Conservation (phyloP, 768 basidiomycete species). For the Mycena rebaudengoi region DNA sequence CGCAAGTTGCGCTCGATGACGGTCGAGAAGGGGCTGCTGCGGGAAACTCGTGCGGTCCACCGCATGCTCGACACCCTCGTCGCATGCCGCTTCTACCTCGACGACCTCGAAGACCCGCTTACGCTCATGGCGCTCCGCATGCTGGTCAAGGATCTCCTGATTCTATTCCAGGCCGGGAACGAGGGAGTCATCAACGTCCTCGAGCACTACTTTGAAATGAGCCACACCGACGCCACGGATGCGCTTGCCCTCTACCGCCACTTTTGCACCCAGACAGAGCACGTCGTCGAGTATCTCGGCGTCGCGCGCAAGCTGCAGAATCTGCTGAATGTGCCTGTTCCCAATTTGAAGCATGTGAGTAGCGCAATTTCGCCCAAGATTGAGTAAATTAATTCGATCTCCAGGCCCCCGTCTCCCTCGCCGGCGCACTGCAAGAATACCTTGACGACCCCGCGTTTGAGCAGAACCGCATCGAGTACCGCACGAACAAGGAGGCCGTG, state of each 20-base stretch:
- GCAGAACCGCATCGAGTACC: constrained; percentile 93
- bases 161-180: constrained; percentile 95
- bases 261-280: constrained; percentile 94
- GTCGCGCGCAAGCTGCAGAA: constrained; percentile 95
- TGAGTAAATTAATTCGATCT: not conserved
- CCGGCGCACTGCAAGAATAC: constrained; percentile 93
- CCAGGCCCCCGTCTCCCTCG: constrained; percentile 95
- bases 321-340: constrained; percentile 91
- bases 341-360: constrained; percentile 89
- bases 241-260: constrained; percentile 90
- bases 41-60: constrained; percentile 93
- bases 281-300: constrained; percentile 90
- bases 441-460: constrained; percentile 97
- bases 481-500: constrained; percentile 73
- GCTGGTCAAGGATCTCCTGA: constrained; percentile 95
- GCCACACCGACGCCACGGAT: constrained; percentile 86
- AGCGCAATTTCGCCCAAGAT: not conserved
- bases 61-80: constrained; percentile 87
- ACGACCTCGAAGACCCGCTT: constrained; percentile 92
- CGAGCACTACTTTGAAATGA: constrained; percentile 99
- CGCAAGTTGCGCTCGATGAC: constrained; percentile 90
- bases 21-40: constrained; percentile 93
- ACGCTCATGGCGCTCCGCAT: constrained; percentile 89
- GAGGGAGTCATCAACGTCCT: constrained; percentile 53
- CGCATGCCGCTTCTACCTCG: constrained; percentile 94